phyloP scores from a whole-genome alignment of 768 basidiomycete species.

The Tremella yokohamensis region DNA sequence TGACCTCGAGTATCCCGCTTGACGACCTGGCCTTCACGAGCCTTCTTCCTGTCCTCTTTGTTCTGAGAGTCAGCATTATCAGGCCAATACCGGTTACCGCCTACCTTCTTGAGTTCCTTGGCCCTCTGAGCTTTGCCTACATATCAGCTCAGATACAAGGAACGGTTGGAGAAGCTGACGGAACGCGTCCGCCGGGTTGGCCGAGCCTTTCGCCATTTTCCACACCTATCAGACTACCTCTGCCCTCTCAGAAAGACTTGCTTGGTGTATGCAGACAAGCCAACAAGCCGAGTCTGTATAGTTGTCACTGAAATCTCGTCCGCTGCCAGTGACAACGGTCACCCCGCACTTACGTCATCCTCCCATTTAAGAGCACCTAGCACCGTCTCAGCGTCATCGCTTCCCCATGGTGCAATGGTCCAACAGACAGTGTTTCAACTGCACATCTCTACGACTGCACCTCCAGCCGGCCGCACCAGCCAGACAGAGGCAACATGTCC shows the following conservation, averaged over 20 bases:
- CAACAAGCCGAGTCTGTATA: not conserved
- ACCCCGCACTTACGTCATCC: not conserved
- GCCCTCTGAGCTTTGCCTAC: constrained; percentile 86
- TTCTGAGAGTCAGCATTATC: constrained; percentile 60
- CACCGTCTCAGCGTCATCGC: no score
- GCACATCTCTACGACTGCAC: no score
- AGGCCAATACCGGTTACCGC: constrained; percentile 22
- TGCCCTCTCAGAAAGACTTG: no score
- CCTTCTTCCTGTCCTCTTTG: constrained; percentile 75
- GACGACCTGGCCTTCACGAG: constrained; percentile 81
- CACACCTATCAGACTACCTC: no score
- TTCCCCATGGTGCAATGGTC: no score
- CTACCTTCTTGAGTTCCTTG: constrained; percentile 92
- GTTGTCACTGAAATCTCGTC: no score
- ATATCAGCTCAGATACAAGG: not conserved
- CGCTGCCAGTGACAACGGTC: no score
- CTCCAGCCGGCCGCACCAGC: no score
- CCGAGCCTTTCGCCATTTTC: constrained; percentile 73
- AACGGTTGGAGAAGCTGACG: constrained; percentile 56
- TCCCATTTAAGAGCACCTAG: no score
- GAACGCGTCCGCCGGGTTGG: constrained; percentile 92
- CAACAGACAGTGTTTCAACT: no score
- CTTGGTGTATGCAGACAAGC: constrained; percentile 8
- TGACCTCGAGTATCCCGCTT: constrained; percentile 88
- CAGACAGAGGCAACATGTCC: constrained; percentile 40